A percentile compares a stretch with the other conserved stretches of the same genome.
phyloP scores from a whole-genome alignment of 2,329 filamentous ascomycete genomes.

The Claviceps sp. region DNA sequence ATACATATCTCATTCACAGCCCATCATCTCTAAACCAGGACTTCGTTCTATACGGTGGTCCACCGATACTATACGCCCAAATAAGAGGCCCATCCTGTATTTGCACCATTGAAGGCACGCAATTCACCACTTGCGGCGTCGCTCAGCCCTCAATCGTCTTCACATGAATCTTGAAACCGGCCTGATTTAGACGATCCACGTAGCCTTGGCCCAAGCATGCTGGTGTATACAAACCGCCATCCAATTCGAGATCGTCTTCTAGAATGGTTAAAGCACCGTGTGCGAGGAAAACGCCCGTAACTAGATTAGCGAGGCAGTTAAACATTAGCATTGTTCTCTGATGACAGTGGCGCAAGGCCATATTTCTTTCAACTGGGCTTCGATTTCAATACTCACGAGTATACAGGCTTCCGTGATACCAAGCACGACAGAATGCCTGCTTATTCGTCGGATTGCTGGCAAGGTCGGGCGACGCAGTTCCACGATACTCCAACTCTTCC shows the following conservation, averaged over 20 bases:
- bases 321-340: background rate
- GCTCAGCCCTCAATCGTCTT: slow-evolving; percentile 16
- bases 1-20: too few species aligned
- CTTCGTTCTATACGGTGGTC: too few species aligned
- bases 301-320: slow-evolving; percentile 20
- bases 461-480: slow-evolving; percentile 46
- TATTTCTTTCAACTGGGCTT: background rate
- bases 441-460: slow-evolving; percentile 25
- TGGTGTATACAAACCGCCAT: slow-evolving; percentile 58
- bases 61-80: too few species aligned
- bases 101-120: background rate
- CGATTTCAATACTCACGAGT: slow-evolving; percentile 32
- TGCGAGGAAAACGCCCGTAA: slow-evolving; percentile 50
- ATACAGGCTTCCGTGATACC: slow-evolving; percentile 51
- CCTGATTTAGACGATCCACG: slow-evolving; percentile 46
- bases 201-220: slow-evolving; percentile 56
- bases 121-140: slow-evolving; percentile 10
- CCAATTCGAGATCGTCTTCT: slow-evolving; percentile 44
- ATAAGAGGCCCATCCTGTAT: too few species aligned
- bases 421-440: slow-evolving; percentile 41
- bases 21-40: too few species aligned
- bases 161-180: slow-evolving; percentile 50
- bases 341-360: background rate
- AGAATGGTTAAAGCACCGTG: slow-evolving; percentile 54
- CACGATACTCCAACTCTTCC: slow-evolving; percentile 50